Conservation (phyloP, 1,284 basidiomycete genomes). For the Psilocybe mexicana region DNA sequence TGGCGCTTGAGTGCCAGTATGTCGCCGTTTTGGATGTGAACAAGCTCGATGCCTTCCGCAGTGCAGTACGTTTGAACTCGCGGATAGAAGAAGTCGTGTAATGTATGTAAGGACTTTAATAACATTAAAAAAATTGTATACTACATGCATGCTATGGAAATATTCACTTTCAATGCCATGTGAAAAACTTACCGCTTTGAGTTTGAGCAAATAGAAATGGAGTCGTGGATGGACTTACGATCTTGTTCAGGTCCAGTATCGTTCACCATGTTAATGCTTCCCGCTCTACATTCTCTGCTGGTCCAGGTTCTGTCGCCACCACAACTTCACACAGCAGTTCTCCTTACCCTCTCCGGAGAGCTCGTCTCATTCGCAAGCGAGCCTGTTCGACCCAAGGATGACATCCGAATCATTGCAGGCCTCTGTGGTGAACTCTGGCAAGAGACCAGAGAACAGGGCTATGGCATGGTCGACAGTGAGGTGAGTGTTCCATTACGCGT, state of each 20-base stretch:
- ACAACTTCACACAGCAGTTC: slow-evolving; percentile 57
- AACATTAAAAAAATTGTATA: neutral
- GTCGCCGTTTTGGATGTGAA: slow-evolving; percentile 57
- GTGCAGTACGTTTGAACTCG: slow-evolving; percentile 4
- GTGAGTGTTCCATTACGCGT: slow-evolving; percentile 37
- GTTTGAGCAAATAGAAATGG: too few species aligned
- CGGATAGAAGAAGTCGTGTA: slow-evolving; percentile 14
- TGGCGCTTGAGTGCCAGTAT: slow-evolving; percentile 54
- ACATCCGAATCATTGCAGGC: slow-evolving; percentile 69
- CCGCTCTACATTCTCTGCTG: slow-evolving; percentile 59
- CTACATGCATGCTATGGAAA: neutral
- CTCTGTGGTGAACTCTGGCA: slow-evolving; percentile 74
- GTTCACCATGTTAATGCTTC: slow-evolving; percentile 57
- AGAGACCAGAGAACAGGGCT: slow-evolving; percentile 60
- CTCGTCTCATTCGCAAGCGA: slow-evolving; percentile 58
- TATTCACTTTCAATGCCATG: neutral
- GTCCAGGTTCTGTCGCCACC: slow-evolving; percentile 54
- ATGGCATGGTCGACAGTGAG: slow-evolving; percentile 75
- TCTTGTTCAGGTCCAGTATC: neutral
- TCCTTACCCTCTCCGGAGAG: slow-evolving; percentile 64
- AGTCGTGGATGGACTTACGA: neutral
- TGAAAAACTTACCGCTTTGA: neutral
- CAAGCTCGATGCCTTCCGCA: slow-evolving; percentile 40
- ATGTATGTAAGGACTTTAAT: neutral
- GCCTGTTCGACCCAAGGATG: slow-evolving; percentile 60